Evolutionary conservation across 2,329 filamentous ascomycete genomes (phyloP), one percentile per base, ranked within the genome.

Genomic region (Calonectria pseudoturangicola): DNA sequence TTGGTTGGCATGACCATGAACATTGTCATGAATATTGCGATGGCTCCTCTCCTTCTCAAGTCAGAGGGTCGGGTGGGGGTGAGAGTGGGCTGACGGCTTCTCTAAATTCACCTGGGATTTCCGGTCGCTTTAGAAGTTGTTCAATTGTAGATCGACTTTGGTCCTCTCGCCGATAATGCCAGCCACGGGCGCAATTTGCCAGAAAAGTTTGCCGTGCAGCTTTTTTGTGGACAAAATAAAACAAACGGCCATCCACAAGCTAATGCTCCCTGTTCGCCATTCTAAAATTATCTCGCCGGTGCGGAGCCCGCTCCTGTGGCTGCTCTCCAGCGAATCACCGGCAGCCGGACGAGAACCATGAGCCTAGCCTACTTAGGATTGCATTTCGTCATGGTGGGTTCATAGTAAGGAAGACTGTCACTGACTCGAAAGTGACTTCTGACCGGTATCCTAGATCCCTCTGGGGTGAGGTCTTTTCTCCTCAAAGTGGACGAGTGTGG

Each of bases 281-380:
- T 78, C 75, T 78, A 78, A 73, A 78, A 74, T 73, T 78, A 75
- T 72, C 76, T 67, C 54, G 58, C 39, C 15, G 63, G 58, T 56
- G 54, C 58, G 68, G 70, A 71, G 36, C 33, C 54, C 56, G 58
- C 50, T 70, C 70, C 70, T 70, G 66, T 74, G 74, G 64, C 65
- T 43, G 66, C 36, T 27, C 56, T 39, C 36, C n/a, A 71, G 60
- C 73, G 71, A 75, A 76, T 76, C 70, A 72, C 63, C 50, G 33
- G 36, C 30, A 45, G 27, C 30, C 41, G 71, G 45, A 48, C 50
- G 27, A 74, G 51, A 67, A 58, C 60, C 48, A 18, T 60, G 47
- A 65, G 58, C 63, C 64, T 33, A 73, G 65, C 70, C 48, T 58
- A 63, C n/a, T 41, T 62, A 36, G 54, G 54, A 21, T 28, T 43